Base-by-base conservation (phyloP, 768 basidiomycete genomes). In the Tephrocybe sp. region DNA sequence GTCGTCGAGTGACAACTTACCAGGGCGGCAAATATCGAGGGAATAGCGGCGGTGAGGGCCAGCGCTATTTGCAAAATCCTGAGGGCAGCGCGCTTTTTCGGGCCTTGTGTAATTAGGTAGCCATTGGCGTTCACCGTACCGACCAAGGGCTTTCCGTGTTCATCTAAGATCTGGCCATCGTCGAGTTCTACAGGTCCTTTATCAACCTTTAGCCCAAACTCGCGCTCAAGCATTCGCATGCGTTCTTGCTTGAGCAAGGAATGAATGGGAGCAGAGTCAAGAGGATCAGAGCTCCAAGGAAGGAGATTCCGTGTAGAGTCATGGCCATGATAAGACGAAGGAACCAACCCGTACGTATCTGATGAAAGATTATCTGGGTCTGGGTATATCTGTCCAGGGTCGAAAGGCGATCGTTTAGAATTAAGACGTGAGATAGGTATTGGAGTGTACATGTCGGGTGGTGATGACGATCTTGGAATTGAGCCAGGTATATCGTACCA, bases 161-260 rank as follows among this genome's bases (percentile, higher is more conserved):
- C 75, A 51, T 75, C 78, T 23, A 69, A 48, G 34, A 73, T 66
- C 12, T 51, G 39, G 21, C 65, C 64, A 10, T 65, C 64, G 21
- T 60, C 61, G 21, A 53, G 48, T 24, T 55, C 50, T 17, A 49
- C 39, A 53, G 64, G 52, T 50, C 62, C 57, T 54, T 69, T 59
- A 24, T 72, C 63, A 17, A 54, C 60, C 41, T 74, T 72, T n/a
- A 68, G 64, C 3, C 80, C 79, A 62, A 88, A 89, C 55, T 87
- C 85, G 15, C 76, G 76, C 61, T 87, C 81, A 9, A 89, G 74
- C 84, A 87, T 86, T 5, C 84, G 78, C 58, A 87, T 73, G 15
- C 86, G 75, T 58, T 87, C 85, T 63, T 84, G 82, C 63, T 85
- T 88, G 25, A 80, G 68, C n/a, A 73, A 65, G 1, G 76, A 65